These are phyloP conservation scores for Metarhizium robertsii DNA, from an alignment of 2,329 filamentous ascomycete species.

Conservation along the genomic window DNA sequence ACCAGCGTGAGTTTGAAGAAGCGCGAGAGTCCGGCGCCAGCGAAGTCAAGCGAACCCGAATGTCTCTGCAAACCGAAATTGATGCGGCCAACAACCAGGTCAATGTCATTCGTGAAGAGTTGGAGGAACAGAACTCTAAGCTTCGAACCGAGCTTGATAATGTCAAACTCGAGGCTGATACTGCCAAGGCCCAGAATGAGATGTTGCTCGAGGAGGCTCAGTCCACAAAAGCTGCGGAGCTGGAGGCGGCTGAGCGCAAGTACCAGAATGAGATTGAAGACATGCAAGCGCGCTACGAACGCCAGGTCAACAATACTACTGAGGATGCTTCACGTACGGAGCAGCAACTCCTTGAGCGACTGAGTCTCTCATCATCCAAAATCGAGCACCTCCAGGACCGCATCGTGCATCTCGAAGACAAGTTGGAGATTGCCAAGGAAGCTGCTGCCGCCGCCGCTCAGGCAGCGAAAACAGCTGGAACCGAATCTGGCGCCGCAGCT, in stretches of 20 bases:
- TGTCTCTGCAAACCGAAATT: conserved; percentile 70
- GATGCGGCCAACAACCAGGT: conserved; percentile 79
- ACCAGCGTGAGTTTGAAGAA: conserved; percentile 76
- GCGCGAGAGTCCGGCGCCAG: conserved; percentile 68
- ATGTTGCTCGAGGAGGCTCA: conserved; percentile 77
- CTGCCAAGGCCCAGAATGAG: conserved; percentile 69
- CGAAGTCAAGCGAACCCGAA: conserved; percentile 73
- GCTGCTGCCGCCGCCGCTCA: conserved; percentile 75
- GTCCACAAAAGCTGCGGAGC: conserved; percentile 50
- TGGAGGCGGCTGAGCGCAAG: conserved; percentile 43
- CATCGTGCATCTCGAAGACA: conserved; percentile 77
- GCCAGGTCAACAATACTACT: conserved; percentile 59
- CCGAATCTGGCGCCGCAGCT: conserved; percentile 20
- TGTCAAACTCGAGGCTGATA: conserved; percentile 70
- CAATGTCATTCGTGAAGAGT: conserved; percentile 70
- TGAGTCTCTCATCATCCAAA: conserved; percentile 77
- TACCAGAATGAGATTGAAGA: conserved; percentile 66
- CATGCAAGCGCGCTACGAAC: conserved; percentile 64
- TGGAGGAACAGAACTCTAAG: conserved; percentile 69
- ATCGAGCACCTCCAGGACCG: conserved; percentile 79
- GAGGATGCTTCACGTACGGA: conserved; percentile 80
- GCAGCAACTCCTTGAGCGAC: conserved; percentile 68
- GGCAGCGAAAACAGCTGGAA: conserved; percentile 55
- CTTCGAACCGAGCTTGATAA: conserved; percentile 69
- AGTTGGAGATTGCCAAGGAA: conserved; percentile 80